Base-by-base conservation (phyloP, 805 yeast species). In the Suhomyces kilbournensis region DNA sequence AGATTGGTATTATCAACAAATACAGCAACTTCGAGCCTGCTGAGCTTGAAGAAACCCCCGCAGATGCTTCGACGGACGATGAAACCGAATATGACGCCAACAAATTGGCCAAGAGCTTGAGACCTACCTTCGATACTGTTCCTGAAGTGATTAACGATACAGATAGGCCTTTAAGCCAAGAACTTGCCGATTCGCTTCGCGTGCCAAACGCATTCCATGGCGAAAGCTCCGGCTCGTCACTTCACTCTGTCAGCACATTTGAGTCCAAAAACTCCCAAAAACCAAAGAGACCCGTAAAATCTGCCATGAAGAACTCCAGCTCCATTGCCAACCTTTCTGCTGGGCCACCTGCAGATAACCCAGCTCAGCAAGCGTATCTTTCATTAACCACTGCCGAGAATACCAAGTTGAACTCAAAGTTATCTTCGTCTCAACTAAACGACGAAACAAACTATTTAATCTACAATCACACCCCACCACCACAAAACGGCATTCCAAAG, bases 321-420 rank as follows among this genome's bases (percentile, higher is more conserved):
- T 61, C 72, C 4, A 59, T 62, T 38, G 61, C 60, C 44, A 56
- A 55, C 28, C 42, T 60, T 4, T 53, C 53, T 4, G 56, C 53
- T 20, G 48, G 52, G 10, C 39, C 52, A 10, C 14, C 42, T 22
- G 23, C 53, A 34, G 34, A 50, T 17, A 71, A 64, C 53, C 75
- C 86, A 1, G 88, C 89, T 0, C 80, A 80, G 25, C 79, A 78
- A 53, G 90, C 88, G 0, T 86, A 86, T 59, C 62, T 86, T 44
- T 83, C 89, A 0, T 67, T 85, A 50, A 78, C 92, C 0, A 88
- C 94, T 0, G 92, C 92, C 1, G 91, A 87, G 62, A 88, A 88
- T 65, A 88, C 94, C 0, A 76, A 91, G 53, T 63, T 86, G 52
- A 88, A 88, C 67, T 86, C 93, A 1, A 78, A 79, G 54, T 64